phyloP scores from a whole-genome alignment of 305 asterid species.

The Fraxinus greggii region DNA sequence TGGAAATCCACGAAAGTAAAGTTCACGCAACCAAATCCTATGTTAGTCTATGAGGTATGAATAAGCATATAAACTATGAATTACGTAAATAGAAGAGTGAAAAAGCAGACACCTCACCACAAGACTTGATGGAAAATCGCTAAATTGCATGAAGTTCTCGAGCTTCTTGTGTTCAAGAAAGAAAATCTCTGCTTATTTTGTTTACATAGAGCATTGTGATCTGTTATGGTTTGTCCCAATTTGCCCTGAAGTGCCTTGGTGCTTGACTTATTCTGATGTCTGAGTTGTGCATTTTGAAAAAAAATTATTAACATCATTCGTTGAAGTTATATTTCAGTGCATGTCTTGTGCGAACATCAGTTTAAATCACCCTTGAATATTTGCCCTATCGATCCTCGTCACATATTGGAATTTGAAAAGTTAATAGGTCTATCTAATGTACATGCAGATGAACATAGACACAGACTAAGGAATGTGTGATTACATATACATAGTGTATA shows the following conservation, averaged over 20 bases:
- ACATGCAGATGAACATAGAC: neutral
- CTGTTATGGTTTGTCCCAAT: neutral
- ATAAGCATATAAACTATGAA: neutral
- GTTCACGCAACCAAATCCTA: constrained; percentile 10
- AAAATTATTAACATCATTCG: neutral
- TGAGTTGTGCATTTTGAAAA: neutral
- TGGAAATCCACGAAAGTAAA: constrained; percentile 35
- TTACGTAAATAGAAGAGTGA: neutral
- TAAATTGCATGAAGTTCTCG: constrained; percentile 3
- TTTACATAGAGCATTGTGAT: neutral
- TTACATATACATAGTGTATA: neutral
- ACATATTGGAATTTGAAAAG: neutral
- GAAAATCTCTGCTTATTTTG: neutral
- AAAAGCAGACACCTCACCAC: neutral
- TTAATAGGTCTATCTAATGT: neutral
- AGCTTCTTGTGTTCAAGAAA: neutral
- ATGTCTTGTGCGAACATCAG: neutral
- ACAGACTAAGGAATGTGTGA: neutral
- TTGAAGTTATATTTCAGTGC: neutral
- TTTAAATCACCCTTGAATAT: neutral
- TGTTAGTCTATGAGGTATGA: neutral
- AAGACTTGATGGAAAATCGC: neutral
- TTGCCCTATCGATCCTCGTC: neutral
- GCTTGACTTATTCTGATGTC: neutral
- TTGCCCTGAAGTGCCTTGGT: neutral